phyloP scores from a whole-genome alignment of 495 filamentous ascomycete species.

The Apodospora peruviana region DNA sequence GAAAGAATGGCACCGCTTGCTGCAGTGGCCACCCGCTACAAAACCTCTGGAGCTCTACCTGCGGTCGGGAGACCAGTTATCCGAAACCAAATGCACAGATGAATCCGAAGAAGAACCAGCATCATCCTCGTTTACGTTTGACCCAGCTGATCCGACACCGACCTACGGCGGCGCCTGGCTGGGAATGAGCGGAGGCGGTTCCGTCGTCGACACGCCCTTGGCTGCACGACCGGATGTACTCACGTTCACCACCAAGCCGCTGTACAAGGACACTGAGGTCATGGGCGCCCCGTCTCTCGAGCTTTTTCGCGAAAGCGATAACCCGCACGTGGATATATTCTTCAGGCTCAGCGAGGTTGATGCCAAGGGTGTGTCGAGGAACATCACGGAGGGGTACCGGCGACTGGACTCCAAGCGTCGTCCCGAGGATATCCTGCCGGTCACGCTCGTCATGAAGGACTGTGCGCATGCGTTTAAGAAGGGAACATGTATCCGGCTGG shows the following conservation, averaged over 20 bases:
- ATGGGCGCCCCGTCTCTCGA: slow-evolving; percentile 17
- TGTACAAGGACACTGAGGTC: slow-evolving; percentile 20
- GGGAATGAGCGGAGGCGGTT: slow-evolving; percentile 1
- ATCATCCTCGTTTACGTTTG: slow-evolving; percentile 21
- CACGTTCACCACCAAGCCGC: slow-evolving; percentile 22
- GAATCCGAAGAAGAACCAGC: no score
- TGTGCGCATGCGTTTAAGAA: slow-evolving; percentile 12
- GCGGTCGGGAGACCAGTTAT: slow-evolving; percentile 8
- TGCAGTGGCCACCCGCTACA: slow-evolving; percentile 12
- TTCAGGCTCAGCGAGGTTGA: slow-evolving; percentile 28
- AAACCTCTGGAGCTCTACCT: slow-evolving; percentile 16
- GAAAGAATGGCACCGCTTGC: slow-evolving; percentile 9
- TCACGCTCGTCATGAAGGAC: slow-evolving; percentile 1
- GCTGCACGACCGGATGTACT: slow-evolving; percentile 22
- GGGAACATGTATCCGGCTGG: slow-evolving; percentile 1
- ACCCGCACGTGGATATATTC: slow-evolving; percentile 26
- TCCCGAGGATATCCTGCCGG: slow-evolving; percentile 7
- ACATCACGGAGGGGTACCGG: slow-evolving; percentile 15
- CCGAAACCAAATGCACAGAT: slow-evolving; percentile 5
- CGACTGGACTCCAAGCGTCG: not conserved
- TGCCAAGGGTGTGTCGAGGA: slow-evolving; percentile 19
- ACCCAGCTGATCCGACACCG: slow-evolving; percentile 25
- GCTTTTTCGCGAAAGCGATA: slow-evolving; percentile 19
- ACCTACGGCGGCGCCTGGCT: slow-evolving; percentile 11
- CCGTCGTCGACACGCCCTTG: slow-evolving; percentile 18